Evolutionary conservation across 176 grass and related monocot species (phyloP).

Genomic region (Paspalum vaginatum): DNA sequence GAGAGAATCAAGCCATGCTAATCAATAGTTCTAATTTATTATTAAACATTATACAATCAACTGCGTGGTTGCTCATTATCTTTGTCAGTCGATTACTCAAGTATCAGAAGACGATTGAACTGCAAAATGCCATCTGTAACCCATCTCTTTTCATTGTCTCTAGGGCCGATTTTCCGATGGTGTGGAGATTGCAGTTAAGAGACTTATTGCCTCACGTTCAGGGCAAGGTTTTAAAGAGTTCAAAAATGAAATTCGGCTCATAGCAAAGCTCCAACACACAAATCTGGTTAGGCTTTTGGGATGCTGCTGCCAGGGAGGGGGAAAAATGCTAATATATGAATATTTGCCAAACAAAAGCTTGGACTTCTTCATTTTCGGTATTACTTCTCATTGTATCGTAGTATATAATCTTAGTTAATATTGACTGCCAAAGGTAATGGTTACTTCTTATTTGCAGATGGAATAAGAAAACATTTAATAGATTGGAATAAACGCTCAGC

Average conservation of each 20-base stretch:
- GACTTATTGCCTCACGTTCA: neutral
- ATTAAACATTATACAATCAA: too few species aligned
- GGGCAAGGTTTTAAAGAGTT: neutral
- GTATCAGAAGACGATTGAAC: too few species aligned
- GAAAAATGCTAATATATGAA: neutral
- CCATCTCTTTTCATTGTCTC: neutral
- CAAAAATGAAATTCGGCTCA: neutral
- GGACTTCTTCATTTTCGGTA: neutral
- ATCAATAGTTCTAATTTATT: too few species aligned
- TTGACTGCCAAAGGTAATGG: neutral
- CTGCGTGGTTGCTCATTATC: too few species aligned
- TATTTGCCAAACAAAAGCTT: neutral
- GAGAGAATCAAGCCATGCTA: too few species aligned
- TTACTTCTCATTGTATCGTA: neutral
- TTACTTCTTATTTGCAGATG: neutral
- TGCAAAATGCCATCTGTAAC: too few species aligned
- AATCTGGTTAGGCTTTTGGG: neutral
- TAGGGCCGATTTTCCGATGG: neutral
- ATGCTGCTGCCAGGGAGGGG: neutral
- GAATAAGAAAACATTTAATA: neutral
- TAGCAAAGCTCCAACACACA: neutral
- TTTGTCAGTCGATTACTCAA: too few species aligned
- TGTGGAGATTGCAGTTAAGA: neutral
- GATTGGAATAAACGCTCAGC: neutral
- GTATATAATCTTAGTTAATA: too few species aligned